Evolutionary conservation across 2,329 filamentous ascomycete species (phyloP), one percentile per base, ranked within the genome.

Genomic region (Zymoseptoria passerinii): DNA sequence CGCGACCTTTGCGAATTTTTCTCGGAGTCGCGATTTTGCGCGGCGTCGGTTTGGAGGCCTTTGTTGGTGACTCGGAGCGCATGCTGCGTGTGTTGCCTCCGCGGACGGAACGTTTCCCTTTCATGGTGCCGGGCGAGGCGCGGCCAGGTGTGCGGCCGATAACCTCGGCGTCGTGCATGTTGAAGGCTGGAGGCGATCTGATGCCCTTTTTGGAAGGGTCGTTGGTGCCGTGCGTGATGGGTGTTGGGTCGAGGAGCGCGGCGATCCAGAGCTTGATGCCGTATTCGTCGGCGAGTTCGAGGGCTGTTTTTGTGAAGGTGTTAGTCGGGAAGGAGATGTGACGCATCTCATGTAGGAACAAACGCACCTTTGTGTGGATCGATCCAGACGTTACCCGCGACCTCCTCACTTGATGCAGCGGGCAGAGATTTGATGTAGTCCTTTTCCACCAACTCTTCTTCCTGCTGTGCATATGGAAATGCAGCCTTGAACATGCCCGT

Each of bases 361-460:
- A 27, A 63, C 63, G 35, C 60, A 87, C 84, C 84, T 71, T 83
- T 78, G 64, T 87, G 81, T 5, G 92, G 91, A 52, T 90, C 85
- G 54, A 97, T 92, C 94, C 94, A 99, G 55, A 99, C 85, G 73
- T 96, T 99, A 51, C 94, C 94, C 27, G 94, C 94, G 28, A 94
- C 91, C 79, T 97, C 94, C 71, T 97, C 92, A 58, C 81, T 81
- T 67, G 91, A 95, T 8, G 92, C 95, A 28, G 87, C 87, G 35
- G 83, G 76, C 28, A 94, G 85, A 6, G 82, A 83, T 78, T 96
- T 96, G 75, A 99, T 86, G 75, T 90, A 92, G 68, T 82, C 84
- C 71, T 89, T 87, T 77, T 95, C 89, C 1, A 77, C 76, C 67
- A 89, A 84, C 70, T 94, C 89, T 65, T 94, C 88, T 28, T 80